Evolutionary conservation across 106 monocot genomes (phyloP).

Genomic region (Acanthochlamys bracteata): DNA sequence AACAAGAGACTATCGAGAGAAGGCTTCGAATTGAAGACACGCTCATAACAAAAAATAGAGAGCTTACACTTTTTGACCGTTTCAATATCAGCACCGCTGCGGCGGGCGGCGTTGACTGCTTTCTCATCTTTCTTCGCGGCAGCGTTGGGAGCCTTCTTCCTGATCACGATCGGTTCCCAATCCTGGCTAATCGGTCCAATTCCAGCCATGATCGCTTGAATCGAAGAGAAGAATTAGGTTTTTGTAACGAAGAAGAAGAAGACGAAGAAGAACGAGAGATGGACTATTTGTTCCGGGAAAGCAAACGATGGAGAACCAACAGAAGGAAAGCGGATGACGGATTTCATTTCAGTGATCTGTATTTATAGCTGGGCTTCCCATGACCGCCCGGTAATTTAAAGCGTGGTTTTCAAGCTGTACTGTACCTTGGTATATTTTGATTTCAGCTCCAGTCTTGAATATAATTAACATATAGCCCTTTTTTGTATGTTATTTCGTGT

Average conservation of each 20-base stretch:
- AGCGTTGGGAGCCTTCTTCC: slow-evolving; percentile 89
- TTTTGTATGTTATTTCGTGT: too few species aligned
- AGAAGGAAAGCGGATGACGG: too few species aligned
- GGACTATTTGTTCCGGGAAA: neutral
- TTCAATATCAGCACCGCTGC: slow-evolving; percentile 90
- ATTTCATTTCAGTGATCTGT: neutral
- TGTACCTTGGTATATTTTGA: too few species aligned
- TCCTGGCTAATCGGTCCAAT: slow-evolving; percentile 82
- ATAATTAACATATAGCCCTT: too few species aligned
- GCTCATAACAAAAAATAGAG: neutral
- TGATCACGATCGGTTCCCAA: slow-evolving; percentile 81
- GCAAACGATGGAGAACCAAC: too few species aligned
- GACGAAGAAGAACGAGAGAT: neutral
- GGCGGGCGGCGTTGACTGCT: slow-evolving; percentile 94
- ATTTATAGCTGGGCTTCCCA: neutral
- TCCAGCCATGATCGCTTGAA: slow-evolving; percentile 43
- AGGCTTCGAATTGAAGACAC: too few species aligned
- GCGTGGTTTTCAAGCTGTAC: too few species aligned
- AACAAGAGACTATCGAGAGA: too few species aligned
- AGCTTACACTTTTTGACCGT: slow-evolving; percentile 68
- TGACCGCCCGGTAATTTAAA: neutral
- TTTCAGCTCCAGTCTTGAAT: too few species aligned
- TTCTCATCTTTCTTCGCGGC: slow-evolving; percentile 99
- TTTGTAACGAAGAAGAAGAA: neutral
- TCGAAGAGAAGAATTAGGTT: neutral